Percentiles rank a stretch among this genome's conserved stretches.
Evolutionary conservation across 2,329 filamentous ascomycete species (phyloP).

Genomic region (Chaetomium strumarium): DNA sequence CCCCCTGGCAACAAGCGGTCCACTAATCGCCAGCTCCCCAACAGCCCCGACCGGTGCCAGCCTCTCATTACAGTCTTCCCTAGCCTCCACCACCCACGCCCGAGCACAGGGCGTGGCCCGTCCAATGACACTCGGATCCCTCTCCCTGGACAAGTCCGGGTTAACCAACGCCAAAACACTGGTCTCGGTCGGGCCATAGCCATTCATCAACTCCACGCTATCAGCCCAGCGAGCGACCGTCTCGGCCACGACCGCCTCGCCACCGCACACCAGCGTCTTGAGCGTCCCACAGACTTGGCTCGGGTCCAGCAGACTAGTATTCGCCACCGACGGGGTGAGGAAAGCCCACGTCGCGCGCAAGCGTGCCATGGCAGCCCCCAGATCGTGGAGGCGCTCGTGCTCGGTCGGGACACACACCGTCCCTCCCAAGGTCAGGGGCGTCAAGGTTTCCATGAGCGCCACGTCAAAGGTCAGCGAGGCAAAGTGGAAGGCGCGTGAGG

Average conservation of each 20-base stretch:
- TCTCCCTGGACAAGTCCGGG: conserved; percentile 15
- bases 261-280: conserved; percentile 26
- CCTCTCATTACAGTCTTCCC: conserved; percentile 20
- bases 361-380: conserved; percentile 27
- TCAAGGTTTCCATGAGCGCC: conserved; percentile 24
- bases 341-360: conserved; percentile 24
- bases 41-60: conserved; percentile 20
- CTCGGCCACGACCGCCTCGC: conserved; percentile 25
- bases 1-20: conserved; percentile 16
- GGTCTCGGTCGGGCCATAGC: conserved; percentile 22
- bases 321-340: conserved; percentile 28
- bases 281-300: conserved; percentile 22
- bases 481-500: conserved; percentile 20
- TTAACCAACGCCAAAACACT: conserved; percentile 19
- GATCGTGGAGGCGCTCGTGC: conserved; percentile 34
- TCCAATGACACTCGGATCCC: conserved; percentile 30
- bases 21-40: conserved; percentile 23
- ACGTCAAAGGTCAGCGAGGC: conserved; percentile 24
- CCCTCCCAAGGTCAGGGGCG: conserved; percentile 19
- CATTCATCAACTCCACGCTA: conserved; percentile 22
- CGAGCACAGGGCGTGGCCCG: conserved; percentile 5
- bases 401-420: conserved; percentile 37
- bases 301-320: conserved; percentile 27
- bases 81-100: conserved; percentile 30
- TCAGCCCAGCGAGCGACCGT: conserved; percentile 24